Conservation (phyloP, 129 eudicot genomes). For the Chrysanthemum makinoi region DNA sequence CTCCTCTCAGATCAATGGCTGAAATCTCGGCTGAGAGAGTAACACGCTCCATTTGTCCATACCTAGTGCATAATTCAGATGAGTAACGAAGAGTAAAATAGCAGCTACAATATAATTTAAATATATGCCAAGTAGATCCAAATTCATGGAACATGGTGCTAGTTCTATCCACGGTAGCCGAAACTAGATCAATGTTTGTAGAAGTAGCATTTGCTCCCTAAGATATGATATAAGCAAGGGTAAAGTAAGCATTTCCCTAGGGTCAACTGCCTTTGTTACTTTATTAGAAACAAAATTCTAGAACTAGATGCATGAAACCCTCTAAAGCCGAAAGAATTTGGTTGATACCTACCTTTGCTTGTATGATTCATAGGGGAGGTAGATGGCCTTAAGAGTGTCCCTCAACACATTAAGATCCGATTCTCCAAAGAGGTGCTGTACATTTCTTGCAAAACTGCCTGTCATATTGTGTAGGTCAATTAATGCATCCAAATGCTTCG, state of each 20-base stretch:
- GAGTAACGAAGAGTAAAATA: neutral
- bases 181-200: slow-evolving; percentile 12
- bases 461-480: slow-evolving; percentile 86
- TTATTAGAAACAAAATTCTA: neutral
- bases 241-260: neutral
- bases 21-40: slow-evolving; percentile 85
- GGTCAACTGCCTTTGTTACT: neutral
- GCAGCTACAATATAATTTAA: neutral
- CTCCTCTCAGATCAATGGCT: slow-evolving; percentile 88
- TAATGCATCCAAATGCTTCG: slow-evolving; percentile 81
- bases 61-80: slow-evolving; percentile 39
- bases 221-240: neutral
- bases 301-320: neutral
- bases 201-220: neutral
- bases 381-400: slow-evolving; percentile 80
- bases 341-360: slow-evolving; percentile 58
- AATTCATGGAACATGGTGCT: slow-evolving; percentile 4
- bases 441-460: slow-evolving; percentile 81
- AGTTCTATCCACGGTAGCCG: neutral
- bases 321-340: neutral
- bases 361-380: slow-evolving; percentile 84
- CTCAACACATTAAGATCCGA: slow-evolving; percentile 68
- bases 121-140: slow-evolving; percentile 8
- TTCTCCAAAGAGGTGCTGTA: slow-evolving; percentile 88
- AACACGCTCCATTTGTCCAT: slow-evolving; percentile 93